A percentile compares a stretch with the other conserved stretches of the same genome.
phyloP scores from a whole-genome alignment of 164 flowering plant genomes.

The Magnolia changhungtana region DNA sequence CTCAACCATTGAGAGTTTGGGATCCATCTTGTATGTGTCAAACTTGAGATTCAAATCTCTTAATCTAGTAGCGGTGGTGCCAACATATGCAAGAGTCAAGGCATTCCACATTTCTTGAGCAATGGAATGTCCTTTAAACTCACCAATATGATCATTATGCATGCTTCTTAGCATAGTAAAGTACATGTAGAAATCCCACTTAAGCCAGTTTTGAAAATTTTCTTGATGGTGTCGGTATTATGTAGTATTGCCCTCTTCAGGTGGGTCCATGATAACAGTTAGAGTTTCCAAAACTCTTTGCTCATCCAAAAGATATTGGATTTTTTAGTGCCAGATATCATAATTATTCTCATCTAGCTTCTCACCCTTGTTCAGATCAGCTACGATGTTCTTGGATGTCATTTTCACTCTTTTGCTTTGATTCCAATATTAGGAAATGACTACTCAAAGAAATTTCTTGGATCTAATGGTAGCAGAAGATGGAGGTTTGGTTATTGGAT shows the following conservation, averaged over 20 bases:
- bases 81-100: neutral
- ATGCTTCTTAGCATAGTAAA: slow-evolving; percentile 3
- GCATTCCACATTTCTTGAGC: slow-evolving; percentile 6
- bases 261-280: neutral
- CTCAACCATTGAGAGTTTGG: neutral
- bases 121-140: neutral
- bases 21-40: neutral
- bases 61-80: neutral
- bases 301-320: neutral
- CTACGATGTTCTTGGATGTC: slow-evolving; percentile 2
- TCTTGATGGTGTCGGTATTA: neutral
- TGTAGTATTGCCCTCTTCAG: neutral
- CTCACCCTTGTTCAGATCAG: neutral
- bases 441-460: no score
- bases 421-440: no score
- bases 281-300: neutral
- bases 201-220: neutral
- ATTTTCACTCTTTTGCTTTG: neutral
- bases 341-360: slow-evolving; percentile 8
- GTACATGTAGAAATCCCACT: neutral
- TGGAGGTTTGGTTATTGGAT: no score
- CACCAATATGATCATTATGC: slow-evolving; percentile 1
- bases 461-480: no score
- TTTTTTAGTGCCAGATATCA: slow-evolving; percentile 4
- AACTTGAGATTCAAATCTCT: neutral